A percentile compares a stretch with the other conserved stretches of the same genome.
Conservation (phyloP, 768 basidiomycete species). For the Phallus indusiatus region DNA sequence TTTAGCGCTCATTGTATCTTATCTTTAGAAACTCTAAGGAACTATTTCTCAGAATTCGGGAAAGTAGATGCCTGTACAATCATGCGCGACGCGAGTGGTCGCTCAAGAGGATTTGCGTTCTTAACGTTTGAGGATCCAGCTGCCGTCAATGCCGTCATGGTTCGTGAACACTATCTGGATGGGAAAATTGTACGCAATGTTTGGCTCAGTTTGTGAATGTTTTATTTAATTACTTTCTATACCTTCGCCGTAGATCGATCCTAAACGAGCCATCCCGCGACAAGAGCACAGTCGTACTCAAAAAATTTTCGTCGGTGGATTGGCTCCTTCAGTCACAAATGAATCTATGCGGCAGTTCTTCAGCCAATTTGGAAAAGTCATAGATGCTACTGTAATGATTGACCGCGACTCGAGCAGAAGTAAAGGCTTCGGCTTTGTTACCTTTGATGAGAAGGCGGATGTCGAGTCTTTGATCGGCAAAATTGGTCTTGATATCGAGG, state of each 20-base stretch:
- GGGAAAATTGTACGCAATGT: conserved; percentile 82
- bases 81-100: conserved; percentile 93
- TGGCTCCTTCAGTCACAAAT: conserved; percentile 85
- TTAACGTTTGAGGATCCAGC: conserved; percentile 90
- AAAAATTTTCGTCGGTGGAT: conserved; percentile 92
- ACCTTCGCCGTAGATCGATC: conserved; percentile 69
- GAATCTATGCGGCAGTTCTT: conserved; percentile 92
- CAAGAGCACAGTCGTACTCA: conserved; percentile 91
- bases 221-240: conserved; percentile 2
- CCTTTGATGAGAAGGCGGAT: conserved; percentile 79
- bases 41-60: conserved; percentile 94
- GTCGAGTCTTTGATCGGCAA: conserved; percentile 84
- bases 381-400: conserved; percentile 98
- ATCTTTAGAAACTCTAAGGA: conserved; percentile 57
- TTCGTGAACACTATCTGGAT: conserved; percentile 88
- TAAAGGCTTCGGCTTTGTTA: conserved; percentile 98
- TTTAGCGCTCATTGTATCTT: conserved; percentile 24
- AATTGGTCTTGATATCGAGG: conserved; percentile 87
- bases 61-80: conserved; percentile 96
- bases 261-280: conserved; percentile 96
- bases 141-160: conserved; percentile 93
- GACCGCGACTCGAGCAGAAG: conserved; percentile 90
- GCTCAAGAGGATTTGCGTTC: conserved; percentile 96
- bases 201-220: background rate
- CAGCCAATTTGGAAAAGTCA: conserved; percentile 87